Conservation (phyloP, 1,284 basidiomycete species). For the Afroboletus lepidellus region DNA sequence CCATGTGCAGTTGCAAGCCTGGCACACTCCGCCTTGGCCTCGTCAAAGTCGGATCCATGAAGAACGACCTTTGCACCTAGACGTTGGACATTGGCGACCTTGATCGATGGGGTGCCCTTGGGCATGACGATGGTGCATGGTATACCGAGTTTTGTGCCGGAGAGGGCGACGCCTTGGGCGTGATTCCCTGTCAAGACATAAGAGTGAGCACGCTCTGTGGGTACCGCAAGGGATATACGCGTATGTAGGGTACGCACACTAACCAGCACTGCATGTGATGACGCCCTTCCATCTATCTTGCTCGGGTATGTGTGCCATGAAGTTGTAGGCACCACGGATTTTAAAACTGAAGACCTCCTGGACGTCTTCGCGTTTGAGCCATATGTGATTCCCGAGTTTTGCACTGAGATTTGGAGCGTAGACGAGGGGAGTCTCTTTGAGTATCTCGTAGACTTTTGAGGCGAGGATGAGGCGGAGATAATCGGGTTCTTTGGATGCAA, state of each 20-base stretch:
- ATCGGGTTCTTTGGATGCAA: constrained; percentile 78
- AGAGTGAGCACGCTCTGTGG: not conserved
- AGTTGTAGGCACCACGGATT: constrained; percentile 97
- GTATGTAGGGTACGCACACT: constrained; percentile 53
- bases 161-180: constrained; percentile 96
- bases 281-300: constrained; percentile 98
- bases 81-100: constrained; percentile 90
- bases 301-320: constrained; percentile 88
- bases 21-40: constrained; percentile 92
- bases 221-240: constrained; percentile 10
- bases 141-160: constrained; percentile 82
- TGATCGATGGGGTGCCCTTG: constrained; percentile 92
- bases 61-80: constrained; percentile 94
- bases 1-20: constrained; percentile 78
- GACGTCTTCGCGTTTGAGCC: constrained; percentile 92
- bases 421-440: constrained; percentile 91
- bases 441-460: constrained; percentile 91
- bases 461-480: constrained; percentile 93
- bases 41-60: constrained; percentile 93
- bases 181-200: constrained; percentile 77
- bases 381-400: constrained; percentile 89
- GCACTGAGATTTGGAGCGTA: constrained; percentile 84
- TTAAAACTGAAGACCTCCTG: constrained; percentile 99
- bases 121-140: constrained; percentile 99
- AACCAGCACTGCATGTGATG: constrained; percentile 95